These are phyloP conservation scores for Clonostachys rhizophaga DNA, from an alignment of 2,329 filamentous ascomycete genomes.

Conservation along the genomic window DNA sequence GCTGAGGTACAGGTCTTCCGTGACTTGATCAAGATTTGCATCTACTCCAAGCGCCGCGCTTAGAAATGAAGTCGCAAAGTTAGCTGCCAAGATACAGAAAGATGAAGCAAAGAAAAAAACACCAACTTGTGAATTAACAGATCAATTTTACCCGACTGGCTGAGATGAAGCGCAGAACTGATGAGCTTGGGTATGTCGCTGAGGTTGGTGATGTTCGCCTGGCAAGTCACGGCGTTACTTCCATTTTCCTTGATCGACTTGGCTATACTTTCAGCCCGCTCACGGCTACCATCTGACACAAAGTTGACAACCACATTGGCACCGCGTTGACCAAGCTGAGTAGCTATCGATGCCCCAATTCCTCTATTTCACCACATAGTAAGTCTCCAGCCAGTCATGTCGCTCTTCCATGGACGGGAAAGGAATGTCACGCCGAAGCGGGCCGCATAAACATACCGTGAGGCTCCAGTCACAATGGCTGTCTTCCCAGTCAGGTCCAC, in stretches of 20 bases:
- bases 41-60: conserved; percentile 5
- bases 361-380: conserved; percentile 4
- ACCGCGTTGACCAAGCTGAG: conserved; percentile 7
- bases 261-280: conserved; percentile 8
- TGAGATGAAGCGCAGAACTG: conserved; percentile 8
- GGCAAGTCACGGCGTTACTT: conserved; percentile 4
- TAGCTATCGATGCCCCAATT: conserved; percentile 10
- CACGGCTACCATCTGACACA: conserved; percentile 5
- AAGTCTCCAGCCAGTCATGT: neutral
- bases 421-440: too few relatives aligned
- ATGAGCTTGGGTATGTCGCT: conserved; percentile 10
- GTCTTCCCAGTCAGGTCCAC: conserved; percentile 5
- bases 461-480: conserved; percentile 13
- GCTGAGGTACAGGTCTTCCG: conserved; percentile 2
- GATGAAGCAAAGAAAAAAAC: neutral
- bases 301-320: conserved; percentile 14
- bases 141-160: conserved; percentile 13
- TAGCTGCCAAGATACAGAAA: too few relatives aligned
- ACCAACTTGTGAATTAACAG: conserved; percentile 14
- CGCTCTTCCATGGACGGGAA: neutral
- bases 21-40: conserved; percentile 8
- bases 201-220: conserved; percentile 10
- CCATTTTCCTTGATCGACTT: conserved; percentile 6
- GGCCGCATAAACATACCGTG: conserved; percentile 1
- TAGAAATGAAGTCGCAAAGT: neutral